A percentile compares a stretch with the other conserved stretches of the same genome.
Evolutionary conservation across 2,329 filamentous ascomycete genomes (phyloP).

Genomic region (Fusarium sp.): DNA sequence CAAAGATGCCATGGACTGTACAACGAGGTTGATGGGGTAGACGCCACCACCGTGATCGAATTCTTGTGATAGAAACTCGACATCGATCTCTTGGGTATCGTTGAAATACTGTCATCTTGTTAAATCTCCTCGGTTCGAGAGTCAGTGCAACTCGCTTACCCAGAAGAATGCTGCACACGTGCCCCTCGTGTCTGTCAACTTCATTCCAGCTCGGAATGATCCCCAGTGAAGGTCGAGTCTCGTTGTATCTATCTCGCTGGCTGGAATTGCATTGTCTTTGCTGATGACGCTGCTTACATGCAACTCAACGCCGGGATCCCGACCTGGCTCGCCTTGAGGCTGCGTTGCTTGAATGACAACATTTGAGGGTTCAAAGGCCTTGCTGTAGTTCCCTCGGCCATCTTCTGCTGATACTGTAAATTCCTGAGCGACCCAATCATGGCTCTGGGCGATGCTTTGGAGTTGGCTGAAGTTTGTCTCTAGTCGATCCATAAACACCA

Average conservation of each 20-base stretch:
- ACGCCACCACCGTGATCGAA: constrained; percentile 63
- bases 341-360: constrained; percentile 57
- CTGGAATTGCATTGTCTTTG: constrained; percentile 64
- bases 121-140: neutral
- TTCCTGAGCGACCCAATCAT: constrained; percentile 74
- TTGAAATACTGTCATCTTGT: constrained; percentile 72
- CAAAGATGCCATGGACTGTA: constrained; percentile 73
- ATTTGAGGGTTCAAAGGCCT: constrained; percentile 69
- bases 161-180: constrained; percentile 87
- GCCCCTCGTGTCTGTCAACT: constrained; percentile 68
- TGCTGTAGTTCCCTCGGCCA: constrained; percentile 73
- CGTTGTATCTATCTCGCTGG: constrained; percentile 72
- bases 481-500: constrained; percentile 74
- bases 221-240: constrained; percentile 75
- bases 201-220: constrained; percentile 75
- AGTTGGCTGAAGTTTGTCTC: constrained; percentile 78
- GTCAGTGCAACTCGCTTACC: constrained; percentile 57
- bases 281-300: constrained; percentile 60
- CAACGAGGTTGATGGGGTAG: constrained; percentile 77
- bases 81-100: constrained; percentile 83
- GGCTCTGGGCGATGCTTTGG: constrained; percentile 59
- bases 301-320: constrained; percentile 67
- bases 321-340: constrained; percentile 46
- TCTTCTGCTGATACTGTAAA: constrained; percentile 72
- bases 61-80: constrained; percentile 79